These are phyloP conservation scores for Acrodontium crateriforme DNA, from an alignment of 2,329 filamentous ascomycete genomes.

Conservation along the genomic window DNA sequence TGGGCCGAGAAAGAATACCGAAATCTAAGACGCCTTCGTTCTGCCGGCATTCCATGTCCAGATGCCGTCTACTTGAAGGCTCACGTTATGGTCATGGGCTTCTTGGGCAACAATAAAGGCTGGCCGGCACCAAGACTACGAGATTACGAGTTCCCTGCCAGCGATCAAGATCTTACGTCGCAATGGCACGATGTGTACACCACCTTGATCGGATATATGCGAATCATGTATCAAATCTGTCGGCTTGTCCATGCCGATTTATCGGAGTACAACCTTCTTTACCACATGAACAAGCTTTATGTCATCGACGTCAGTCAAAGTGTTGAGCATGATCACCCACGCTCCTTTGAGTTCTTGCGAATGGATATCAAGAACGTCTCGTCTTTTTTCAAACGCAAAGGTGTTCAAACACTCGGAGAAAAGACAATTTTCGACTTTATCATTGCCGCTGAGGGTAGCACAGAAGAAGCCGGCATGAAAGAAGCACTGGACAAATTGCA, in stretches of 20 bases:
- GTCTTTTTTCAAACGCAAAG: slow-evolving; percentile 80
- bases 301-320: slow-evolving; percentile 97
- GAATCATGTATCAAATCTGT: slow-evolving; percentile 83
- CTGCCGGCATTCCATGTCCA: slow-evolving; percentile 76
- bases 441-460: slow-evolving; percentile 45
- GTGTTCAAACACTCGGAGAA: slow-evolving; percentile 69
- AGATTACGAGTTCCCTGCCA: slow-evolving; percentile 55
- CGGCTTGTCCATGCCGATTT: slow-evolving; percentile 88
- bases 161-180: slow-evolving; percentile 38
- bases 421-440: slow-evolving; percentile 75
- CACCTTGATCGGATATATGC: slow-evolving; percentile 77
- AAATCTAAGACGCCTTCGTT: slow-evolving; percentile 73
- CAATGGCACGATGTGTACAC: slow-evolving; percentile 70
- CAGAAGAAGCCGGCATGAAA: slow-evolving; percentile 47
- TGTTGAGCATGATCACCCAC: slow-evolving; percentile 91
- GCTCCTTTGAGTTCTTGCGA: slow-evolving; percentile 80
- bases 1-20: slow-evolving; percentile 99
- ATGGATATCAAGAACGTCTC: slow-evolving; percentile 98
- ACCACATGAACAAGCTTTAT: slow-evolving; percentile 67
- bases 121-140: slow-evolving; percentile 78
- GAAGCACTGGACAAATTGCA: slow-evolving; percentile 51
- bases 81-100: slow-evolving; percentile 93
- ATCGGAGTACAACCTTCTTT: slow-evolving; percentile 96
- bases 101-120: slow-evolving; percentile 76
- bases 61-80: slow-evolving; percentile 78